Base-by-base conservation (phyloP, 805 yeast genomes). In the Ogataea philodendri region DNA sequence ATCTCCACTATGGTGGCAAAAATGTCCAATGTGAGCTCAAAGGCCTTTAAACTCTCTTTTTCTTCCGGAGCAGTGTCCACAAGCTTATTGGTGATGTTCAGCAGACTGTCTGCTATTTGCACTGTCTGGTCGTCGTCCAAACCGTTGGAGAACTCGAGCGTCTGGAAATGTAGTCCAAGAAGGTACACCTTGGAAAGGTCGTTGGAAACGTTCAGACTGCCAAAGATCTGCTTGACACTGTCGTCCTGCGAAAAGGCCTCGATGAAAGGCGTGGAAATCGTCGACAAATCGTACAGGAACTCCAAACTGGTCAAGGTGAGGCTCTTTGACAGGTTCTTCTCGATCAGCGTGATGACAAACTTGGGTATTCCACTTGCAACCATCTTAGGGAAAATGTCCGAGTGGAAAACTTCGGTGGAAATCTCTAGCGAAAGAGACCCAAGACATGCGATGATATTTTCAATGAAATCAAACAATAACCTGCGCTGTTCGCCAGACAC, bases 11-110 rank as follows among this genome's bases (percentile, higher is more conserved):
- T 66, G 1, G 89, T 83, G 1, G 96, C 77, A 15, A 86, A 65
- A 20, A 90, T 57, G 56, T 90, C 97, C 15, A 89, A 60, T 0
- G 83, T 67, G 1, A 81, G 69, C 48, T 86, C 95, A 15, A 84
- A 63, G 4, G 84, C 69, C 45, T 81, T 81, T 31, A 83, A 59
- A 32, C 73, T 70, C 27, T 70, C 60, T 44, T 72, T 70, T 2
- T 30, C 63, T 8, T 63, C 41, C 15, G 51, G 49, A 5, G 39
- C 40, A 11, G 35, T 41, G n/a, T 42, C 41, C 5, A 28, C 31
- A 2, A 35, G 44, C 39, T 24, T 31, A 7, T 18, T 36, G 8
- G 64, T 55, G 15, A 72, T 66, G 26, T 69, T 67, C 15, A 60
- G 40, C 5, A 57, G 51, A 2, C 42, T 35, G 3, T 45, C 32